phyloP scores from a whole-genome alignment of 169 alveolate genomes.

The Pseudocohnilembus persalinus region DNA sequence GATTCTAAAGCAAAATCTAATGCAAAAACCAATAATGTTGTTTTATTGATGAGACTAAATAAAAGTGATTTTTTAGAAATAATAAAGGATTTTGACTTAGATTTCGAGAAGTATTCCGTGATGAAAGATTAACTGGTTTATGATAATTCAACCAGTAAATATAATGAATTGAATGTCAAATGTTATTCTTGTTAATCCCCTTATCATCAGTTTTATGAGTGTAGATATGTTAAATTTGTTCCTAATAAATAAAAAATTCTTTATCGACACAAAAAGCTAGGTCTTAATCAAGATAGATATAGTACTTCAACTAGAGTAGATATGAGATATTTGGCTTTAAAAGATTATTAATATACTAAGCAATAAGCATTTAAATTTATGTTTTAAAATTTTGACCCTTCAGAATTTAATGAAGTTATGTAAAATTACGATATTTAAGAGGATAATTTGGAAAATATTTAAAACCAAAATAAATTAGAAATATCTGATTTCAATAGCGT shows the following conservation, averaged over 20 bases:
- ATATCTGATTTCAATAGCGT: neutral
- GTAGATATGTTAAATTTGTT: neutral
- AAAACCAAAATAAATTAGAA: neutral
- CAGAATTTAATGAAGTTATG: neutral
- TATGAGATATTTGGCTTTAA: neutral
- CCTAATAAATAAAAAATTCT: conserved; percentile 14
- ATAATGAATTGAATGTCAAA: neutral
- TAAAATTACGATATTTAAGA: neutral
- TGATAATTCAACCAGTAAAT: neutral
- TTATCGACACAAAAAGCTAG: neutral
- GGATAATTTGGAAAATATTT: neutral
- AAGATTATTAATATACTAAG: too few relatives aligned
- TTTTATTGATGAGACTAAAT: neutral
- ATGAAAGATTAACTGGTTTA: neutral
- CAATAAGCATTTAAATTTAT: neutral
- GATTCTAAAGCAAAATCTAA: neutral
- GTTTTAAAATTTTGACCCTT: neutral
- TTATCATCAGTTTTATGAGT: conserved; percentile 1
- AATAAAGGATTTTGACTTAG: neutral
- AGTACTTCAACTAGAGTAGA: neutral
- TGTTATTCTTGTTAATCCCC: conserved; percentile 9
- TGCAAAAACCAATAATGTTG: conserved; percentile 17
- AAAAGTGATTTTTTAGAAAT: conserved; percentile 21
- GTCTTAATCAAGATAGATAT: neutral
- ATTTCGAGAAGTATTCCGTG: conserved; percentile 1